Base-by-base conservation (phyloP, 352 stramenopile genomes). In the Phytophthora idaei region DNA sequence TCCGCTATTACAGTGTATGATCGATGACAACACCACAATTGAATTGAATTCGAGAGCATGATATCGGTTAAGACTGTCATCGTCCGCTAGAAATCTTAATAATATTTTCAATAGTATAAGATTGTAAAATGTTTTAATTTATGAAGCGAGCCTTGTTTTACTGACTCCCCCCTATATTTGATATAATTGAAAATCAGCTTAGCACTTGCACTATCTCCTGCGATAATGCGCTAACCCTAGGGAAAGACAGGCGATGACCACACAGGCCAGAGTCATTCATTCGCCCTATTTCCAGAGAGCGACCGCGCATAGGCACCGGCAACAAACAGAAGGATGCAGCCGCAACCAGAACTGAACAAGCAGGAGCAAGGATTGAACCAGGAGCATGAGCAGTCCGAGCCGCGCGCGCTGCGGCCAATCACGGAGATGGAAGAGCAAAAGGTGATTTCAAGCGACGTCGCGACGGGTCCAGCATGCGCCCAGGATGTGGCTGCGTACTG, bases 401-500 rank as follows among this genome's bases (percentile, higher is more conserved):
- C 49, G 50, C 64, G 46, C 12, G 1, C 45, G 2, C 32, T 72
- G 36, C 31, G 29, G 32, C 31, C 11, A 34, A 29, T 17, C 17
- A 5, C 17, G 0, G 15, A 60, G 21, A 2, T 12, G 36, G 34
- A 27, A 11, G 32, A 68, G 41, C 15, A 27, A 3, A 57, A 55
- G 34, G 17, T n/a, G 2, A n/a, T 27, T 3, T 45, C 45, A 44
- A 59, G 29, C 41, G 52, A 60, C 34, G 52, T 32, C 27, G 50
- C 47, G 45, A 58, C 36, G 5, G 47, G 46, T 7, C 69, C 66
- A 15, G 71, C 69, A 5, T 91, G 83, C 49, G 67, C 76, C 11
- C 61, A 47, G 36, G 83, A 92, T 31, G 61, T 72, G 31, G 69
- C 58, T 29, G 51, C 42, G 27, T 81, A 80, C 42, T 92, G 83